phyloP scores from a whole-genome alignment of 2,329 filamentous ascomycete species.

The Colletotrichum endophyticum region DNA sequence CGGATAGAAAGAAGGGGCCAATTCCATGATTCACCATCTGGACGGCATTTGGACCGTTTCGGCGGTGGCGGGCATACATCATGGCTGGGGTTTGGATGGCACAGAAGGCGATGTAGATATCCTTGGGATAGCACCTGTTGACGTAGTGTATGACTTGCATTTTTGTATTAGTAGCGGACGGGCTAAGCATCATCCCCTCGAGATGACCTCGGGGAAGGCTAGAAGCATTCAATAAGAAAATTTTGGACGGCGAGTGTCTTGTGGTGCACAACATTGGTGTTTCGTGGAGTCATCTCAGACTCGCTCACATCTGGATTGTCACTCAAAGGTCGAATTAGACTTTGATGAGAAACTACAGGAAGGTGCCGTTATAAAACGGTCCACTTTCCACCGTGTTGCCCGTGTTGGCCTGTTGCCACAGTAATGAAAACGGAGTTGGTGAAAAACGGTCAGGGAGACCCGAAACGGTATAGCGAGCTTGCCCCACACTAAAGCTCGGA shows the following conservation, averaged over 20 bases:
- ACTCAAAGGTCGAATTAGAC: not conserved
- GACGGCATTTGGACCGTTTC: conserved; percentile 11
- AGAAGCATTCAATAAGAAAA: not conserved
- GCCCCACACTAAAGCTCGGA: conserved; percentile 13
- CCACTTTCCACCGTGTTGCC: not conserved
- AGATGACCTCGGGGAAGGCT: not conserved
- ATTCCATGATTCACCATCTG: not conserved
- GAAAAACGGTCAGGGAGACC: not conserved
- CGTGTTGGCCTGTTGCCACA: not conserved
- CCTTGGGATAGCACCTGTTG: not conserved
- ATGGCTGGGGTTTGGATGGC: conserved; percentile 5
- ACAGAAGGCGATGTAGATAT: conserved; percentile 1
- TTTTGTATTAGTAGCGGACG: not conserved
- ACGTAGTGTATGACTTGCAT: conserved; percentile 5
- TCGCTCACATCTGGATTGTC: not conserved
- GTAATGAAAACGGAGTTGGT: not conserved
- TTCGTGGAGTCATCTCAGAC: not conserved
- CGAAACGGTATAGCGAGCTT: not conserved
- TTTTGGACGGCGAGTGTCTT: not conserved
- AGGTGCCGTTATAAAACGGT: not conserved
- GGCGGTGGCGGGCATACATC: not conserved
- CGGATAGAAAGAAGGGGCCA: not conserved
- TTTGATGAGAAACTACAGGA: not conserved
- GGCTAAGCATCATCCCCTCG: not conserved
- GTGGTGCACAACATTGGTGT: not conserved